These are phyloP conservation scores for Daphne laureola DNA, from an alignment of 441 rosid genomes.

Conservation along the genomic window DNA sequence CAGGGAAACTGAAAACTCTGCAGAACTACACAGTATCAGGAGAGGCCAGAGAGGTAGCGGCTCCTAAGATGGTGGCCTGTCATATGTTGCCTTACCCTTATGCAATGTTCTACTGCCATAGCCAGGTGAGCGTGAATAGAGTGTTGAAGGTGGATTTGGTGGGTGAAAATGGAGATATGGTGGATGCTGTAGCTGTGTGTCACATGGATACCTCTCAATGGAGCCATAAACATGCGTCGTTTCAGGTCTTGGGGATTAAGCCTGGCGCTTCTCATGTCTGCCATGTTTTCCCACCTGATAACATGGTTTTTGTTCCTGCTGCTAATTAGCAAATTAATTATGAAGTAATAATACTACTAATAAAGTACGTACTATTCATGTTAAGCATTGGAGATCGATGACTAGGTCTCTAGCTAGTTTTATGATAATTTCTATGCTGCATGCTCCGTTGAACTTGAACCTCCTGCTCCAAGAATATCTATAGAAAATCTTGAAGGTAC, in stretches of 20 bases:
- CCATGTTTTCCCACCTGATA: slow-evolving; percentile 35
- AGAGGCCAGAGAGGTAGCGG: slow-evolving; percentile 15
- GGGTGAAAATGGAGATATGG: slow-evolving; percentile 26
- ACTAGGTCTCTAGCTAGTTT: too few species aligned
- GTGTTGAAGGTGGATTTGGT: slow-evolving; percentile 27
- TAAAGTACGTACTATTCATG: too few species aligned
- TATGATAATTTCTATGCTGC: too few species aligned
- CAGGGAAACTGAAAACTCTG: neutral
- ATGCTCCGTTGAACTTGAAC: too few species aligned
- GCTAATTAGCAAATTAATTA: too few species aligned
- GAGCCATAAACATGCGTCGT: slow-evolving; percentile 24
- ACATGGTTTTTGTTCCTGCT: slow-evolving; percentile 19
- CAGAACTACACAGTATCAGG: slow-evolving; percentile 29
- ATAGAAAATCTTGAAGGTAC: too few species aligned
- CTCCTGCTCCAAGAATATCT: too few species aligned
- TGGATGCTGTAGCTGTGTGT: slow-evolving; percentile 33
- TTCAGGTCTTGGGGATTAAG: slow-evolving; percentile 19
- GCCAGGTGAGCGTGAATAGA: slow-evolving; percentile 23
- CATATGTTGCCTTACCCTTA: slow-evolving; percentile 28
- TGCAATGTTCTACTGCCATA: slow-evolving; percentile 27
- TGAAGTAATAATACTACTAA: too few species aligned
- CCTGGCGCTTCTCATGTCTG: slow-evolving; percentile 25
- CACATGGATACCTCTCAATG: slow-evolving; percentile 49
- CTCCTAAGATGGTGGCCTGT: slow-evolving; percentile 12
- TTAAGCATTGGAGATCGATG: too few species aligned